Evolutionary conservation across 1,284 basidiomycete genomes (phyloP).

Genomic region (Boletus mariae): DNA sequence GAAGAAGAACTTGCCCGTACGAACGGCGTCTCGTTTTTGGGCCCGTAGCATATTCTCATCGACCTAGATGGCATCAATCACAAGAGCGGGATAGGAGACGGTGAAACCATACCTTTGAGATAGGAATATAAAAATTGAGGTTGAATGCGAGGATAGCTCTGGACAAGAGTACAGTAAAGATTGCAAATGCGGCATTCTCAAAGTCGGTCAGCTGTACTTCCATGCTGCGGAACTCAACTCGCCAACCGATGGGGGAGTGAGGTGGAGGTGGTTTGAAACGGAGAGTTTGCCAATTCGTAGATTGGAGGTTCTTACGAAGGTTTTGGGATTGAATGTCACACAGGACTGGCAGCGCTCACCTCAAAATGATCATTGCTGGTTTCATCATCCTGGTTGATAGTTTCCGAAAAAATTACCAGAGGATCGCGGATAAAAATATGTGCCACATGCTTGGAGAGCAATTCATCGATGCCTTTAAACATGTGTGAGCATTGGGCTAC

Average conservation of each 20-base stretch:
- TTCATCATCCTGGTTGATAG: constrained; percentile 87
- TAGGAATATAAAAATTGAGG: constrained; percentile 94
- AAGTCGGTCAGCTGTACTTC: constrained; percentile 99
- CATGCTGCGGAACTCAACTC: constrained; percentile 98
- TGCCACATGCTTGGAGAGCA: constrained; percentile 88
- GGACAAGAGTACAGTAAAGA: constrained; percentile 93
- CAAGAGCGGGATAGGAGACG: not conserved
- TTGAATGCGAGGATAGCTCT: constrained; percentile 90
- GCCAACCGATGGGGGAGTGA: constrained; percentile 92
- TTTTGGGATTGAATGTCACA: constrained; percentile 7
- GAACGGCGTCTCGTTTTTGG: constrained; percentile 80
- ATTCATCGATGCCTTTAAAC: constrained; percentile 75
- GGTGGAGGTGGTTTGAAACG: constrained; percentile 98
- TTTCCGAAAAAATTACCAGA: constrained; percentile 93
- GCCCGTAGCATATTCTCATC: constrained; percentile 96
- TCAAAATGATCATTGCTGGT: constrained; percentile 95
- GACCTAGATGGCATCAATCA: constrained; percentile 53
- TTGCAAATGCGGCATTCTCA: constrained; percentile 95
- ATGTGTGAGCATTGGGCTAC: not conserved
- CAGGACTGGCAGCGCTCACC: constrained; percentile 38
- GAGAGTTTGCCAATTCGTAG: constrained; percentile 99
- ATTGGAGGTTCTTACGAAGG: constrained; percentile 83
- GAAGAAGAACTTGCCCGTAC: constrained; percentile 82
- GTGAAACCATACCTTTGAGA: constrained; percentile 73
- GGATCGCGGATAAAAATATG: constrained; percentile 99